Evolutionary conservation across 192 early-diverging fungal species (phyloP).

Genomic region (Coemansia sp.): DNA sequence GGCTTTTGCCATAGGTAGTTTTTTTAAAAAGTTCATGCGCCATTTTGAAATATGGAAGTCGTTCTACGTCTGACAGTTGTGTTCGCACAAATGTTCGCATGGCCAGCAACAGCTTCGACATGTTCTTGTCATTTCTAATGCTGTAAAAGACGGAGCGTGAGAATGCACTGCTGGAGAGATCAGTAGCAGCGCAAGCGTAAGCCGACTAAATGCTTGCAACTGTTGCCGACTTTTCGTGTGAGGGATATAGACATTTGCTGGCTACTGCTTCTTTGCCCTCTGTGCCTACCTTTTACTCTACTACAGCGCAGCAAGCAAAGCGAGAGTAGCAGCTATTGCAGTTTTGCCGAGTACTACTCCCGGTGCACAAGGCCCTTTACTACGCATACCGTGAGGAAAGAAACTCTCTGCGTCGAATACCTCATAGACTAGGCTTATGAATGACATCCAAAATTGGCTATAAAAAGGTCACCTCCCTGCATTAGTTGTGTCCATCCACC

Average conservation of each 20-base stretch:
- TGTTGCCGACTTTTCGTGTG: not conserved
- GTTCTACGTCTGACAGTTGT: not conserved
- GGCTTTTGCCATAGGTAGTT: not conserved
- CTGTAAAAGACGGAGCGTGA: not conserved
- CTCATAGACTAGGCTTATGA: not conserved
- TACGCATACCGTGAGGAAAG: not conserved
- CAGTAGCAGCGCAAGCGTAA: not conserved
- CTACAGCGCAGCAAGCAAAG: not conserved
- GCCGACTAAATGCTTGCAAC: not conserved
- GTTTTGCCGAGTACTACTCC: not conserved
- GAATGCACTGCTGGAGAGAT: not conserved
- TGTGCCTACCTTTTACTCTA: not conserved
- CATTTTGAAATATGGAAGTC: not conserved
- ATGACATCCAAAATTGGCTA: not conserved
- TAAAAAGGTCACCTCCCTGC: not conserved
- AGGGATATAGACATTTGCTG: not conserved
- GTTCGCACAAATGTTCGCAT: not conserved
- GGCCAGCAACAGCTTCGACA: not conserved
- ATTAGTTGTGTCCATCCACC: not conserved
- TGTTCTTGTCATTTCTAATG: not conserved
- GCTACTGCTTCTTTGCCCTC: not conserved
- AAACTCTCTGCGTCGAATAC: not conserved
- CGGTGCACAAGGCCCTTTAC: not conserved
- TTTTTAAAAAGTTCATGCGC: not conserved
- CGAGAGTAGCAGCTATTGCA: not conserved